phyloP scores from a whole-genome alignment of 306 rosid genomes.

The Trifolium fragiferum region DNA sequence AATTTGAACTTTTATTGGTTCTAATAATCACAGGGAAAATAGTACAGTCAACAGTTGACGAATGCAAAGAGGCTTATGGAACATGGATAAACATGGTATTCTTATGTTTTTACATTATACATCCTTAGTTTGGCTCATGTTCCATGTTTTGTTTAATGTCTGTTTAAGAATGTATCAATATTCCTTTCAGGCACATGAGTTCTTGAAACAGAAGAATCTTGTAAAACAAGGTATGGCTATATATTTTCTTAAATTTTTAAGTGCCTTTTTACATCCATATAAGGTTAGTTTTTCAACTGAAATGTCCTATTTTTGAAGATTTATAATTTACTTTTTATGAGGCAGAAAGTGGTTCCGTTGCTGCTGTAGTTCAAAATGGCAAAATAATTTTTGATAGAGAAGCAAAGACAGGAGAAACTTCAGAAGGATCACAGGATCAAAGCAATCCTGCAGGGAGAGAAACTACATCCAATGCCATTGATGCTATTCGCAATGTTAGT shows the following conservation, averaged over 20 bases:
- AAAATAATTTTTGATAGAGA: constrained; percentile 50
- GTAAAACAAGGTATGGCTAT: constrained; percentile 62
- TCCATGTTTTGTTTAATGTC: constrained; percentile 22
- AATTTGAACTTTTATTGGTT: constrained; percentile 41
- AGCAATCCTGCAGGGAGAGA: constrained; percentile 37
- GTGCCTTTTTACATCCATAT: constrained; percentile 32
- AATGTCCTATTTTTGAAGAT: constrained; percentile 8
- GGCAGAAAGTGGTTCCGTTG: constrained; percentile 48
- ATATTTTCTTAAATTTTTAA: constrained; percentile 28
- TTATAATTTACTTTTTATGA: constrained; percentile 36
- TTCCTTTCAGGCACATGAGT: constrained; percentile 76
- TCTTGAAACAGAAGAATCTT: constrained; percentile 65
- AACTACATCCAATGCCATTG: constrained; percentile 40
- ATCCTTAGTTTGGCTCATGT: background rate
- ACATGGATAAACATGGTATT: constrained; percentile 76
- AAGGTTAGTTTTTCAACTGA: constrained; percentile 18
- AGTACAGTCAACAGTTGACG: constrained; percentile 89
- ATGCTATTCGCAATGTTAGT: constrained; percentile 43
- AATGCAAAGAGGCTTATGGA: constrained; percentile 86
- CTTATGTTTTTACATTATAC: constrained; percentile 21
- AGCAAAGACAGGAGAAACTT: constrained; percentile 53
- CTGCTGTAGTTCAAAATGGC: constrained; percentile 44
- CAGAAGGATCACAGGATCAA: constrained; percentile 52
- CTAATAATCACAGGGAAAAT: constrained; percentile 75
- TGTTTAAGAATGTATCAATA: constrained; percentile 33